Evolutionary conservation across 371 early-diverging fungal genomes (phyloP), one percentile per base, ranked within the genome.

Genomic region (Basidiobolus meristosporus): DNA sequence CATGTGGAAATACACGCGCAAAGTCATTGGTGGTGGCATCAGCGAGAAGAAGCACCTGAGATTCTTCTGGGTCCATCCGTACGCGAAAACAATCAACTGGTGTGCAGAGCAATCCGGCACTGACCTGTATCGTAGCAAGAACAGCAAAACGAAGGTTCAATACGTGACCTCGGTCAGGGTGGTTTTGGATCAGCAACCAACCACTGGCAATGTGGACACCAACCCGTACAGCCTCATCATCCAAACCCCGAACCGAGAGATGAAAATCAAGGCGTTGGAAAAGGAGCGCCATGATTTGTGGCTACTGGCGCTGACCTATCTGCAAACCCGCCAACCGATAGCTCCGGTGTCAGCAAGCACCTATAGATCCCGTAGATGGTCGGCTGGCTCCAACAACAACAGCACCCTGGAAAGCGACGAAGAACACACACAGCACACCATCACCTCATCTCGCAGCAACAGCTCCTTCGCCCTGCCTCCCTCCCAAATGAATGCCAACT

Each of bases 1-100:
- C 50, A 54, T 82, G 52, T 68, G 60, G 52, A 85, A 85, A 58
- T 77, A 70, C 41, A 72, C 73, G 9, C 60, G 73, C 5, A 56
- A 65, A 31, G 46, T 53, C 14, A 58, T 62, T 36, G 63, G 60
- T 3, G 47, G 47, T 14, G 63, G 64, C n/a, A 62, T 57, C n/a
- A 63, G 65, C 16, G 73, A 71, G 46, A 70, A 70, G 33, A 54
- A 61, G 7, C 79, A 85, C 38, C 43, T 56, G 34, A 59, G 83
- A 6, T 82, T 71, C 62, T 72, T 82, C 39, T 82, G 85, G 83
- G 57, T 85, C 9, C 78, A 82, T 46, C 85, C 85, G 14, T 82
- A 82, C 41, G 73, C 77, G 28, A 73, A 70, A 42, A 75, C 74
- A 7, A 50, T 85, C 17, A 74, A 80, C 46, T 85, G 85, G 83